phyloP scores from a whole-genome alignment of 108 stramenopile genomes.

The Skeletonema marinoi region DNA sequence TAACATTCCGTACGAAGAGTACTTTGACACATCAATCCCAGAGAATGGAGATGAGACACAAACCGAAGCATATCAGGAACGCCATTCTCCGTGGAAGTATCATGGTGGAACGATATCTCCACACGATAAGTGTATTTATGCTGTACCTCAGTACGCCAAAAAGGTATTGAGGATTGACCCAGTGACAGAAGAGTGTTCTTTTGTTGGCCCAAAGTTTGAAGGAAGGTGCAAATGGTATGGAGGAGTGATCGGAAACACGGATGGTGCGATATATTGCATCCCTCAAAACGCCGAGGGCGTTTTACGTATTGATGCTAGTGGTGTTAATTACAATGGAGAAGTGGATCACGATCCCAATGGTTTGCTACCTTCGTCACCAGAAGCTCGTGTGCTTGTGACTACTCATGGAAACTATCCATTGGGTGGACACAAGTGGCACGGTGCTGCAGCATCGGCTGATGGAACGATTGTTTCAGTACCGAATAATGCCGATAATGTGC shows the following conservation, averaged over 20 bases:
- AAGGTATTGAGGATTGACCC: slow-evolving; percentile 82
- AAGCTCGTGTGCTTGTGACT: slow-evolving; percentile 46
- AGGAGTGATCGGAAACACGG: slow-evolving; percentile 70
- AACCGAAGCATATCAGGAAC: slow-evolving; percentile 41
- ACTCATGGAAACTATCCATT: slow-evolving; percentile 65
- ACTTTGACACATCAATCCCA: slow-evolving; percentile 30
- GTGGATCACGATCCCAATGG: slow-evolving; percentile 18
- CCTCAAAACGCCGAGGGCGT: slow-evolving; percentile 71
- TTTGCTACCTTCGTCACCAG: neutral
- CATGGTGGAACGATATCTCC: slow-evolving; percentile 82
- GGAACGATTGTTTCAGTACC: slow-evolving; percentile 82
- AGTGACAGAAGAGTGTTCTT: slow-evolving; percentile 50
- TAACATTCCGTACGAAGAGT: slow-evolving; percentile 70
- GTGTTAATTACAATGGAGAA: slow-evolving; percentile 23
- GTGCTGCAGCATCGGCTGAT: slow-evolving; percentile 59
- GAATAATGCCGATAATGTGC: slow-evolving; percentile 75
- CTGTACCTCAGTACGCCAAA: slow-evolving; percentile 77
- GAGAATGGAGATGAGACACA: slow-evolving; percentile 16
- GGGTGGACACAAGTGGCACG: slow-evolving; percentile 89
- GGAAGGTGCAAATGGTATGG: slow-evolving; percentile 92
- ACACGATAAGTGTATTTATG: slow-evolving; percentile 80
- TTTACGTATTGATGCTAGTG: slow-evolving; percentile 62
- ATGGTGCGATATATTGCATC: slow-evolving; percentile 86
- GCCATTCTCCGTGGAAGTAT: slow-evolving; percentile 75
- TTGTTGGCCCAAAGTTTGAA: slow-evolving; percentile 64